Evolutionary conservation across 305 asterid species (phyloP).

Genomic region (Coffea humblotiana): DNA sequence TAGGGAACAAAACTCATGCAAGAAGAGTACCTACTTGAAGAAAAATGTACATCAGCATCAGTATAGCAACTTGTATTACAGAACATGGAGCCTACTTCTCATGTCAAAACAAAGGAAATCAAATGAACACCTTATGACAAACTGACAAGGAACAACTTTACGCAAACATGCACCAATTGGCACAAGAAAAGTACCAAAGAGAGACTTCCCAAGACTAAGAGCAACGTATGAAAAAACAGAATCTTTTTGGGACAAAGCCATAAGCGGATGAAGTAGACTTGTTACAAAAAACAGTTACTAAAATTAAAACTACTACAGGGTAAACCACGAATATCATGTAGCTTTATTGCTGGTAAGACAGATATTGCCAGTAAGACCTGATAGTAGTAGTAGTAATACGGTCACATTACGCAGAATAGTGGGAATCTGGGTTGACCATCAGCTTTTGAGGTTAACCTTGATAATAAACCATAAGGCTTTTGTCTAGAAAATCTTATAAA

Average conservation of each 20-base stretch:
- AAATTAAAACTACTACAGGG: neutral
- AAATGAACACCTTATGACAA: neutral
- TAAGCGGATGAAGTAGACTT: neutral
- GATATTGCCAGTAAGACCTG: neutral
- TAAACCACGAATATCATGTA: neutral
- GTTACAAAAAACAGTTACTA: neutral
- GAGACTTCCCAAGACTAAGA: neutral
- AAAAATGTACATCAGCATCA: neutral
- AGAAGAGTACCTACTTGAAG: constrained; percentile 63
- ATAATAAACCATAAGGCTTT: neutral
- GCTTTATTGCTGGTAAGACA: neutral
- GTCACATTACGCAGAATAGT: neutral
- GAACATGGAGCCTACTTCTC: neutral
- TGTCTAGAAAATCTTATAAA: neutral
- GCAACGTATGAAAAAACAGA: neutral
- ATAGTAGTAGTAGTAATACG: neutral
- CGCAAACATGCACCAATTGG: neutral
- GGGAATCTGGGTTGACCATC: neutral
- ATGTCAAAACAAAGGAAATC: neutral
- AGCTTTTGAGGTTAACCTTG: neutral
- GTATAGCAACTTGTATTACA: constrained; percentile 5
- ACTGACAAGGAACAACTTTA: neutral
- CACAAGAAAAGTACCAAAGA: neutral
- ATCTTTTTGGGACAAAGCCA: neutral
- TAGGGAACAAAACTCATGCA: constrained; percentile 89